Conservation (phyloP, 2,329 filamentous ascomycete species). For the Ophiostoma novo-ulmi region DNA sequence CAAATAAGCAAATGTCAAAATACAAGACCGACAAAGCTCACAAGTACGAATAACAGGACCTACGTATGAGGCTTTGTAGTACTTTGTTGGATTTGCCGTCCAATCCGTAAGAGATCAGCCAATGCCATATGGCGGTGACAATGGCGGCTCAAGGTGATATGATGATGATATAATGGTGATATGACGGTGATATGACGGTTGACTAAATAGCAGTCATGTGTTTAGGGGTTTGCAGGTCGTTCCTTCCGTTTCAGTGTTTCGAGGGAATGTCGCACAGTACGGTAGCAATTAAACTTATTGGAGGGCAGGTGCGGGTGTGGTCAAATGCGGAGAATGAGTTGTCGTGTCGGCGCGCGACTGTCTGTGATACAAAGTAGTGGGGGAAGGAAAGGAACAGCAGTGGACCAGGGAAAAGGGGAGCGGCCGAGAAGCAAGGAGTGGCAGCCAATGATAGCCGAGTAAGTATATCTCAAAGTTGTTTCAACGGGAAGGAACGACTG, state of each 20-base stretch:
- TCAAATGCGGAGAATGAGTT: background rate
- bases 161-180: background rate
- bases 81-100: background rate
- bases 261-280: background rate
- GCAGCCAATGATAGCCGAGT: background rate
- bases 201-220: background rate
- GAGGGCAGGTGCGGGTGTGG: background rate
- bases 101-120: background rate
- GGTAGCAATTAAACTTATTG: constrained; percentile 6
- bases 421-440: background rate
- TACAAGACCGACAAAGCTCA: background rate
- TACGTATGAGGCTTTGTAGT: background rate
- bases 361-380: too few species aligned
- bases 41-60: background rate
- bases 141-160: too few species aligned
- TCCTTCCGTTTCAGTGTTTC: constrained; percentile 2
- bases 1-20: background rate
- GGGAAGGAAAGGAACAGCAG: too few species aligned
- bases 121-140: background rate
- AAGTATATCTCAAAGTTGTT: background rate
- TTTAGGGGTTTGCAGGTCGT: background rate
- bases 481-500: background rate
- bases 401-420: background rate
- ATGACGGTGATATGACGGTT: background rate
- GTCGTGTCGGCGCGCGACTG: background rate